A percentile compares a stretch with the other conserved stretches of the same genome.
Conservation (phyloP, 2,329 filamentous ascomycete genomes). For the Allantophomopsis lycopodina region DNA sequence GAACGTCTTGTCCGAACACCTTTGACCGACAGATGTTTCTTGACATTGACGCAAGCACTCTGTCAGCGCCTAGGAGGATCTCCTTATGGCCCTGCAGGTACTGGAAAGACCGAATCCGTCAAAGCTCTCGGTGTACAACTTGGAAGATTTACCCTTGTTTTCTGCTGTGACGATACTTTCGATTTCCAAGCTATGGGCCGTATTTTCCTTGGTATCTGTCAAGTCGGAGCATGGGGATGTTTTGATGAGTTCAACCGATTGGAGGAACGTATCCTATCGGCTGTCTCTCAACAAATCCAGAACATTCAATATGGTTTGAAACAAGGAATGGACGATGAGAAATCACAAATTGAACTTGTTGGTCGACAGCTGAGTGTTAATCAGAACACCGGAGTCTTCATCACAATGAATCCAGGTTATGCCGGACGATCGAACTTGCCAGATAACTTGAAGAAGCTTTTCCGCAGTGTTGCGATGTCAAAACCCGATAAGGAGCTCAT, state of each 20-base stretch:
- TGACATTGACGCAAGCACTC: constrained; percentile 90
- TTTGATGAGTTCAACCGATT: constrained; percentile 99
- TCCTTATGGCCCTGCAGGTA: constrained; percentile 93
- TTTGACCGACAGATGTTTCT: constrained; percentile 94
- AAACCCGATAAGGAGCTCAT: constrained; percentile 99
- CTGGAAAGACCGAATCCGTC: constrained; percentile 97
- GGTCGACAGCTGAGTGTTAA: constrained; percentile 85
- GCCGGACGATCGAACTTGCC: constrained; percentile 94
- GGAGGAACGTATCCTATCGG: constrained; percentile 92
- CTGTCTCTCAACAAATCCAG: constrained; percentile 97
- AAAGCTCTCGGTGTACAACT: constrained; percentile 95
- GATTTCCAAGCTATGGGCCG: constrained; percentile 99
- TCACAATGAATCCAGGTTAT: constrained; percentile 99
- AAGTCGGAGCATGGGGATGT: constrained; percentile 98
- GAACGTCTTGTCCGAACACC: constrained; percentile 94
- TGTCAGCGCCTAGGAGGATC: constrained; percentile 93
- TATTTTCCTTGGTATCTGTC: constrained; percentile 97
- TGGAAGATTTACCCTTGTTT: constrained; percentile 93
- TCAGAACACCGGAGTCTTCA: constrained; percentile 93
- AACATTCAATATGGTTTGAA: constrained; percentile 96
- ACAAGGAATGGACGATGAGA: constrained; percentile 67
- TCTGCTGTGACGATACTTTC: constrained; percentile 99
- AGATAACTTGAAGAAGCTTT: constrained; percentile 98
- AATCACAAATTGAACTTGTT: constrained; percentile 85
- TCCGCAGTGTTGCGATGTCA: constrained; percentile 98